These are phyloP conservation scores for Amaranthus palmeri DNA, from an alignment of 148 eudicot genomes.

Conservation along the genomic window DNA sequence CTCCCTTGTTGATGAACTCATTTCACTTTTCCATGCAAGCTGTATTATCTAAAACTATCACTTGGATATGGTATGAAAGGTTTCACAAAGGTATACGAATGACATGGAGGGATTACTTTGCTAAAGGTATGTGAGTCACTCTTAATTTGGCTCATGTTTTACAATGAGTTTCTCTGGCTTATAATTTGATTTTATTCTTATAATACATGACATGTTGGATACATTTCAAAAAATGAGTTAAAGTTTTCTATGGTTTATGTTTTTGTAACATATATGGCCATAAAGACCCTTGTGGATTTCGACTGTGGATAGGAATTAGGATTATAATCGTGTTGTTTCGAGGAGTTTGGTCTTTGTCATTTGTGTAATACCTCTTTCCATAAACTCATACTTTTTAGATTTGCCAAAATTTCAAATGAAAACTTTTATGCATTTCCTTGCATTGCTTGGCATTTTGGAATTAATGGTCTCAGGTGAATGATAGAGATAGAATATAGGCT, in stretches of 20 bases:
- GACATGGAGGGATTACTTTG: slow-evolving; percentile 89
- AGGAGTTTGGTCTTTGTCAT: background rate
- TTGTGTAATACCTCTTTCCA: background rate
- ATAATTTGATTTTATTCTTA: background rate
- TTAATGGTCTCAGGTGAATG: background rate
- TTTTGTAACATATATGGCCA: too few relatives aligned
- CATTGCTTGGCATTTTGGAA: background rate
- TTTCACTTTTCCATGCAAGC: slow-evolving; percentile 97
- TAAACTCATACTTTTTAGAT: background rate
- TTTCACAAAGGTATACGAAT: slow-evolving; percentile 53
- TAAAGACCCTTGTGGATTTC: too few relatives aligned
- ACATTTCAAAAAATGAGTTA: background rate
- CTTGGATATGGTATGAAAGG: slow-evolving; percentile 77
- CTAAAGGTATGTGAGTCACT: slow-evolving; percentile 47
- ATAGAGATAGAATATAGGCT: background rate
- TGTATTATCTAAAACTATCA: slow-evolving; percentile 69
- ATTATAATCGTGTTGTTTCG: background rate
- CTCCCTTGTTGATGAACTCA: slow-evolving; percentile 94
- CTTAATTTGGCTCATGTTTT: background rate
- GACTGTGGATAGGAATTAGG: background rate
- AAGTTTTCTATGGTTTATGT: too few relatives aligned
- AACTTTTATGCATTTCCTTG: background rate
- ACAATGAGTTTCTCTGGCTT: background rate
- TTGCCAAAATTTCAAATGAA: background rate
- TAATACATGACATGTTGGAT: background rate